Evolutionary conservation across 768 basidiomycete species (phyloP), one percentile per base, ranked within the genome.

Genomic region (Mycena haematopus): DNA sequence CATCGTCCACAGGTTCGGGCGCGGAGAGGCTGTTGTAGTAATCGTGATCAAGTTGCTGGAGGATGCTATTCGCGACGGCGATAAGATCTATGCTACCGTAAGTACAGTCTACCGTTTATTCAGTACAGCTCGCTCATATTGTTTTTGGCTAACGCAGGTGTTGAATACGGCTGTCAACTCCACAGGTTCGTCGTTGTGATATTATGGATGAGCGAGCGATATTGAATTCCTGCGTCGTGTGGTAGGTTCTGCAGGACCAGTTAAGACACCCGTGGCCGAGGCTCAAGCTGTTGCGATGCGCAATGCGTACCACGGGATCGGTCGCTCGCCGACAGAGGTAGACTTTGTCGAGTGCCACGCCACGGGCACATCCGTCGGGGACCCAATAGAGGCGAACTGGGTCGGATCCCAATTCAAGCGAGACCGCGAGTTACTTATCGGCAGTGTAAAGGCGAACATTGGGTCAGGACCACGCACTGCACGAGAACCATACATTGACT

Each of bases 281-380:
- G 70, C 77, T 7, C 80, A 80, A 57, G 70, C 66, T 21, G 70
- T 74, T 27, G 77, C 78, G 3, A 82, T 82, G 74, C 62, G 53
- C 2, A 67, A 68, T 21, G 80, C 79, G 2, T 83, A 74, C 65
- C 44, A 66, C 15, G 65, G 69, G 6, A 74, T 75, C 4, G 68
- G 71, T 1, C 70, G 73, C 25, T 55, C 52, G 19, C 79, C 80
- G 2, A 58, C 57, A 1, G 81, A 84, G 25, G 79, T 80, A 3
- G 82, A 83, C 60, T 85, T 74, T 62, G 74, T 84, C 0, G 84
- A 84, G 65, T 62, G 81, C 13, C 84, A 85, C 59, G 82, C 80
- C 21, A 84, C 84, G n/a, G 82, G 80, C 71, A 84, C 84, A 3
- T 76, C 78, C 38, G 74, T 71, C 31, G 84, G 82, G 0, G 84